Percentiles rank a stretch among this genome's conserved stretches.
phyloP scores from a whole-genome alignment of 148 eudicot species.

The Linanthus parryae region DNA sequence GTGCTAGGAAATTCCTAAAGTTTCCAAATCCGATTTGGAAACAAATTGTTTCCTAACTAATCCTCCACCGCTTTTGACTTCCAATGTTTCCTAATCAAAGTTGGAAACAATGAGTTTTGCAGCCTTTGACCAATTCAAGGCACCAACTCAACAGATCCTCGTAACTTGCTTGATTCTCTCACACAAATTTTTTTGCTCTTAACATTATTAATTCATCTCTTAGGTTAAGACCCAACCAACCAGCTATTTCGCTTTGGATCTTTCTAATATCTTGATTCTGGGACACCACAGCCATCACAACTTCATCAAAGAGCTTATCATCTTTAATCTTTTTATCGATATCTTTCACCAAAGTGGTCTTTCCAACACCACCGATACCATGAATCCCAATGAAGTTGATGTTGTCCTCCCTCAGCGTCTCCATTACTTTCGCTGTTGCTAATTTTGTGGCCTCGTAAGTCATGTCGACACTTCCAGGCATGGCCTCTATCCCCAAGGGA shows the following conservation, averaged over 20 bases:
- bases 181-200: neutral
- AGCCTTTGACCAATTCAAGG: too few relatives aligned
- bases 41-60: too few relatives aligned
- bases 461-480: neutral
- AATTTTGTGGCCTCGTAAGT: neutral
- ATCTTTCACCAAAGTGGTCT: neutral
- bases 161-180: neutral
- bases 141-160: too few relatives aligned
- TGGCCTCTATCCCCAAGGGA: too few relatives aligned
- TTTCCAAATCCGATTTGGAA: too few relatives aligned
- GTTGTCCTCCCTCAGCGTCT: neutral
- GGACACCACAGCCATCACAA: neutral
- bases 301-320: neutral
- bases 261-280: neutral
- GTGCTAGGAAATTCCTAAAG: too few relatives aligned
- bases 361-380: neutral
- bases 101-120: too few relatives aligned
- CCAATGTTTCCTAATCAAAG: too few relatives aligned
- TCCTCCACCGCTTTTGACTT: too few relatives aligned
- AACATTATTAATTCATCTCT: neutral
- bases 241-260: neutral
- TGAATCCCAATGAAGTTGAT: slow-evolving; percentile 3
- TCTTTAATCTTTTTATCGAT: neutral
- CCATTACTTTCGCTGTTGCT: neutral
- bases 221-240: neutral